Percentiles rank a stretch among this genome's conserved stretches.
phyloP scores from a whole-genome alignment of 495 filamentous ascomycete genomes.

The Chlorociboria aeruginascens region DNA sequence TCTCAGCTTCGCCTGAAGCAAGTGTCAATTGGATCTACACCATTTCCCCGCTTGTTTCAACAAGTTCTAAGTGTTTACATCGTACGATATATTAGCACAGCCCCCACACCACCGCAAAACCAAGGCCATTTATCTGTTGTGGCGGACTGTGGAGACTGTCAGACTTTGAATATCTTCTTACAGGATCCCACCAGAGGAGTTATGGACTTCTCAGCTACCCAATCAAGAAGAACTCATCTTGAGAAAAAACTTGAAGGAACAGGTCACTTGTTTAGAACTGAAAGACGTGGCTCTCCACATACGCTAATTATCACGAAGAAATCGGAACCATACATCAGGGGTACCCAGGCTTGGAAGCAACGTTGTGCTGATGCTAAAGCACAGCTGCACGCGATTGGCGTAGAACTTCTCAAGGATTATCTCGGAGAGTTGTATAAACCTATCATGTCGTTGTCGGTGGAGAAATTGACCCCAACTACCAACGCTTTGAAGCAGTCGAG shows the following conservation, averaged over 20 bases:
- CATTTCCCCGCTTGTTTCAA: conserved; percentile 1
- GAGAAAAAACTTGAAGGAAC: neutral
- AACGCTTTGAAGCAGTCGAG: neutral
- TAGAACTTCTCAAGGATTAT: neutral
- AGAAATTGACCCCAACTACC: neutral
- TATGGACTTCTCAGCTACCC: neutral
- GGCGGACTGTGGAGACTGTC: conserved; percentile 9
- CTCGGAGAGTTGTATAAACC: neutral
- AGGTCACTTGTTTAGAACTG: neutral
- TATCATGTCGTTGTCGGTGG: neutral
- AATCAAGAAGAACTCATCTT: neutral
- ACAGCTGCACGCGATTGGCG: neutral
- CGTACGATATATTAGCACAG: neutral
- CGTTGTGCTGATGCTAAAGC: neutral
- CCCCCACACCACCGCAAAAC: neutral
- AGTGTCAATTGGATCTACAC: neutral
- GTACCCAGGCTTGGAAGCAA: neutral
- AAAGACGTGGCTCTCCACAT: conserved; percentile 1
- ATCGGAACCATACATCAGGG: no score
- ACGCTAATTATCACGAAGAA: conserved; percentile 5
- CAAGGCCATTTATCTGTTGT: conserved; percentile 1
- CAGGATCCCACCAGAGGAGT: neutral
- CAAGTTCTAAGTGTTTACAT: conserved; percentile 3
- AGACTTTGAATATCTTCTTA: conserved; percentile 7
- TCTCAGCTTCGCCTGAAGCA: neutral